Conservation (phyloP, 495 filamentous ascomycete genomes). For the Xylaria grammica region DNA sequence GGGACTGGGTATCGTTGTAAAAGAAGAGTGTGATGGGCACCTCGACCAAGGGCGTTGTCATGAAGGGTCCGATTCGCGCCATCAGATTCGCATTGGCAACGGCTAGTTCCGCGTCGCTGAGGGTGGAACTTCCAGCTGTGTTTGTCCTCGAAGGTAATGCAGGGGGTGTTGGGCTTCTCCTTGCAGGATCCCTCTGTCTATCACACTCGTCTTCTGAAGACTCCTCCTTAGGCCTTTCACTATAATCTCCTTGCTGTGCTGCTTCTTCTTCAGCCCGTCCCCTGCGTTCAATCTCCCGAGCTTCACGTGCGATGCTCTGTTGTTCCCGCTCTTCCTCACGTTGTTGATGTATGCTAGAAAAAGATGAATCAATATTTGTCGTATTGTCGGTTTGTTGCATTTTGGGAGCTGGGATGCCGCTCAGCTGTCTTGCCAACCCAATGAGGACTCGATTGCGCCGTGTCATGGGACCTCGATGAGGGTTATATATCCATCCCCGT, state of each 20-base stretch:
- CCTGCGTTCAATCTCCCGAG: constrained; percentile 70
- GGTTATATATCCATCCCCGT: constrained; percentile 90
- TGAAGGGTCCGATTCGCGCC: constrained; percentile 84
- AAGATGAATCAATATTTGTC: constrained; percentile 21
- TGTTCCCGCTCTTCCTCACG: constrained; percentile 54
- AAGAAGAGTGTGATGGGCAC: constrained; percentile 88
- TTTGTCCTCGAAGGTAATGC: constrained; percentile 36
- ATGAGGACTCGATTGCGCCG: constrained; percentile 85
- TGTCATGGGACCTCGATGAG: constrained; percentile 83
- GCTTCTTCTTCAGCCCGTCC: constrained; percentile 73
- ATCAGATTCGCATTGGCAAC: constrained; percentile 85
- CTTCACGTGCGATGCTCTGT: constrained; percentile 71
- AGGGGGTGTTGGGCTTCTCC: constrained; percentile 36
- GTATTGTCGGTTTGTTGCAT: constrained; percentile 31
- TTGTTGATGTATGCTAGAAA: constrained; percentile 38
- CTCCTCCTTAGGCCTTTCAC: constrained; percentile 46
- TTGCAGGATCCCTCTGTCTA: constrained; percentile 18
- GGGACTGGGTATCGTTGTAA: constrained; percentile 79
- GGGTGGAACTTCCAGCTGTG: constrained; percentile 55
- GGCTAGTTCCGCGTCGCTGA: constrained; percentile 69
- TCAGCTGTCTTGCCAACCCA: constrained; percentile 80
- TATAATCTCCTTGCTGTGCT: constrained; percentile 67
- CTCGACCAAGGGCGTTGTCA: constrained; percentile 76
- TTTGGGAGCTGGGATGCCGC: constrained; percentile 76
- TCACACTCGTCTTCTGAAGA: constrained; percentile 37